These are phyloP conservation scores for Neonectria ditissima DNA, from an alignment of 2,329 filamentous ascomycete species.

Conservation along the genomic window DNA sequence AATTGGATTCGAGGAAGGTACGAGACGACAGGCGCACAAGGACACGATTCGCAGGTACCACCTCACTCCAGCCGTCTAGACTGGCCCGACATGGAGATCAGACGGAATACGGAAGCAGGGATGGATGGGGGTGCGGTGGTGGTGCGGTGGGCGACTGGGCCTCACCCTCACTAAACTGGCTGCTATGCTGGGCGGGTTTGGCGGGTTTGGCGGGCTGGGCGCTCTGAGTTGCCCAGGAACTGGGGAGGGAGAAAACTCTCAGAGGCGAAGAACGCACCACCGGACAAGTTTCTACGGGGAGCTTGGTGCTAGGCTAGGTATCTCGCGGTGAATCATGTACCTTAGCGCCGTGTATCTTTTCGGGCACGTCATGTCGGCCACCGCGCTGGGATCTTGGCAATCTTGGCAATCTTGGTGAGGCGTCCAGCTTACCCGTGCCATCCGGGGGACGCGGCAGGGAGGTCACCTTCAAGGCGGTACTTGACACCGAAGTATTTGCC, in stretches of 20 bases:
- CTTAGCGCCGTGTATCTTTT: neutral
- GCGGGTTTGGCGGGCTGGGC: neutral
- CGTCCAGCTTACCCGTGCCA: neutral
- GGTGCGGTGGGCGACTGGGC: conserved; percentile 13
- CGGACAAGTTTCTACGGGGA: neutral
- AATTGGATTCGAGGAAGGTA: conserved; percentile 20
- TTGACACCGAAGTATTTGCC: neutral
- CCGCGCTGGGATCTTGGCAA: conserved; percentile 4
- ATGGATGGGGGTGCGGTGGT: conserved; percentile 11
- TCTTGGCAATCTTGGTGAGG: neutral
- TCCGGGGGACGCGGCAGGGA: neutral
- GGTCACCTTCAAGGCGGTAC: conserved; percentile 1
- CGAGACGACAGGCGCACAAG: conserved; percentile 4
- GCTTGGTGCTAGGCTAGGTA: neutral
- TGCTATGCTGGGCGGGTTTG: conserved; percentile 7
- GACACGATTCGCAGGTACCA: conserved; percentile 8
- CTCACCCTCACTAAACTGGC: neutral
- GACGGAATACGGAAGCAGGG: conserved; percentile 12
- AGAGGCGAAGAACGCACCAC: neutral
- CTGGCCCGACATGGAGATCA: conserved; percentile 11
- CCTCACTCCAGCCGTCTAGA: neutral
- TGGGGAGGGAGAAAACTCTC: neutral
- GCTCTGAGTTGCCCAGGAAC: neutral
- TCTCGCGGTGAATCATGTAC: neutral
- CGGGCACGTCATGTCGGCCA: neutral